A percentile compares a stretch with the other conserved stretches of the same genome.
Conservation (phyloP, 2,329 filamentous ascomycete genomes). For the Colletotrichum acutatum region DNA sequence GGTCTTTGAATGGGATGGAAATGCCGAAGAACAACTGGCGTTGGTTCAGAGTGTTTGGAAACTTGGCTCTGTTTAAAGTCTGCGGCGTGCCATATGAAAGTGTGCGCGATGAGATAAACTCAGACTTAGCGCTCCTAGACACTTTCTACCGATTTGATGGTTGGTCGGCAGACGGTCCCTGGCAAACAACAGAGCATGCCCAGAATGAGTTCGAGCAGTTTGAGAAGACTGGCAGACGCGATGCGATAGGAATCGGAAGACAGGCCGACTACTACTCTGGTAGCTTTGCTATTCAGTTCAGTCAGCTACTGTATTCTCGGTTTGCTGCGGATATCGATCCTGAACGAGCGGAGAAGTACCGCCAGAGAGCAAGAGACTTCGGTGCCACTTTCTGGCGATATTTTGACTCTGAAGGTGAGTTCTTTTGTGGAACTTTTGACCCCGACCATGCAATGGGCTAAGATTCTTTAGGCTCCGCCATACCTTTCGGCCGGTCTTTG, state of each 20-base stretch:
- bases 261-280: constrained; percentile 65
- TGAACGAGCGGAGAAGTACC: constrained; percentile 49
- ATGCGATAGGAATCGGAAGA: constrained; percentile 39
- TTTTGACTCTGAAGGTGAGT: constrained; percentile 55
- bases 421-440: accelerated
- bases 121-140: constrained; percentile 56
- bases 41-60: constrained; percentile 63
- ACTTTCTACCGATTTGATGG: constrained; percentile 56
- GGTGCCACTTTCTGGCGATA: constrained; percentile 57
- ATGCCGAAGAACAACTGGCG: constrained; percentile 63
- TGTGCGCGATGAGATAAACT: constrained; percentile 49
- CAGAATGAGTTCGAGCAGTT: constrained; percentile 24
- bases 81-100: constrained; percentile 49
- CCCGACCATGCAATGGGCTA: not conserved
- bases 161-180: constrained; percentile 60
- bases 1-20: constrained; percentile 52
- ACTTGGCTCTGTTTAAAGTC: constrained; percentile 55
- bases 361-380: constrained; percentile 53
- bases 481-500: constrained; percentile 62
- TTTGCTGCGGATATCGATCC: constrained; percentile 55
- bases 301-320: constrained; percentile 57
- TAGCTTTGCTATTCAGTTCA: constrained; percentile 64
- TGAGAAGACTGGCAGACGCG: constrained; percentile 38
- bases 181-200: constrained; percentile 44
- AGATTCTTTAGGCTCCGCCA: constrained; percentile 54